Evolutionary conservation across 345 rosid species (phyloP).

Genomic region (Aethionema arabicum): DNA sequence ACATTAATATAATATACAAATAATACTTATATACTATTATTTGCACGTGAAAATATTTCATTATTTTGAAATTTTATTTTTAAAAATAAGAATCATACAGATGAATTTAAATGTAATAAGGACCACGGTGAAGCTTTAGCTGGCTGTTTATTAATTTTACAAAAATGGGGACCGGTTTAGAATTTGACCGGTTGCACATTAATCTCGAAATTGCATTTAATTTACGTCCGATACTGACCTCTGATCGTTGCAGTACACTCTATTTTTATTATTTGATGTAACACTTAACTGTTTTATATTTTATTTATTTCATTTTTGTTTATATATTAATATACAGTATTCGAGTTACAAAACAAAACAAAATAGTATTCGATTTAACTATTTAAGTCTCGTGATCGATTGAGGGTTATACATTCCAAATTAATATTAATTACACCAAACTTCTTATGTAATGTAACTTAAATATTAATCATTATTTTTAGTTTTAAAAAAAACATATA

Average conservation of each 20-base stretch:
- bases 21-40: no score
- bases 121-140: slow-evolving; percentile 34
- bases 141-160: slow-evolving; percentile 10
- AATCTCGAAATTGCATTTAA: slow-evolving; percentile 32
- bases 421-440: background rate
- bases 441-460: slow-evolving; percentile 3
- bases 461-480: background rate
- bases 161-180: slow-evolving; percentile 34
- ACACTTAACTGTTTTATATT: slow-evolving; percentile 24
- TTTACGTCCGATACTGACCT: slow-evolving; percentile 37
- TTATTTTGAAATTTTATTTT: no score
- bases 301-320: slow-evolving; percentile 1
- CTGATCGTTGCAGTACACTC: slow-evolving; percentile 24
- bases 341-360: no score
- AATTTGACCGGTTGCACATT: slow-evolving; percentile 36
- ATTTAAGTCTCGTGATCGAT: slow-evolving; percentile 21
- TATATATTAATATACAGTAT: no score
- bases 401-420: slow-evolving; percentile 9
- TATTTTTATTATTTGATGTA: slow-evolving; percentile 31
- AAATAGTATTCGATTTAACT: background rate
- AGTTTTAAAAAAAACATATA: no score
- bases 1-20: no score
- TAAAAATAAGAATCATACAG: background rate
- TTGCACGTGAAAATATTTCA: no score
- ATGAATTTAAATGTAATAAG: slow-evolving; percentile 20